These are phyloP conservation scores for Macrophomina pseudophaseolina DNA, from an alignment of 2,329 filamentous ascomycete genomes.

Conservation along the genomic window DNA sequence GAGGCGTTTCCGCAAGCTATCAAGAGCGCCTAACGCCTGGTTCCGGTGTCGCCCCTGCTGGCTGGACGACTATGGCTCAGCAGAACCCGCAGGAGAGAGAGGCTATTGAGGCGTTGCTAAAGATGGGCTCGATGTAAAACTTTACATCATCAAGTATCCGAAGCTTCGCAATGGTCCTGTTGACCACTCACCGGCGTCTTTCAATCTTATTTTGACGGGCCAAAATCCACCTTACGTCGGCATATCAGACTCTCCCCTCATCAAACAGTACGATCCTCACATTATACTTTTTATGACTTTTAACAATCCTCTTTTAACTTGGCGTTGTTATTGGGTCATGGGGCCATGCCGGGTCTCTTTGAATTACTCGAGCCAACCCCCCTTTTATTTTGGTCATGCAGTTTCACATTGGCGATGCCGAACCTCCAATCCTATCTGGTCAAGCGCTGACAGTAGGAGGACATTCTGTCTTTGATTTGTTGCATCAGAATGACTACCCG, in stretches of 20 bases:
- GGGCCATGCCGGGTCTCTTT: background rate
- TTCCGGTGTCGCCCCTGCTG: background rate
- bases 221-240: background rate
- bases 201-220: background rate
- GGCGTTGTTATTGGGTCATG: constrained; percentile 21
- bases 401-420: background rate
- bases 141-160: background rate
- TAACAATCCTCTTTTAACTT: constrained; percentile 2
- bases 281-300: background rate
- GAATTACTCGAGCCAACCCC: background rate
- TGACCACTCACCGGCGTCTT: background rate
- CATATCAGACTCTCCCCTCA: background rate
- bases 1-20: constrained; percentile 12
- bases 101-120: constrained; percentile 79
- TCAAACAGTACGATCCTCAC: background rate
- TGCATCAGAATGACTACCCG: constrained; percentile 11
- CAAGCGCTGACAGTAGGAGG: constrained; percentile 18
- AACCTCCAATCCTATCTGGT: constrained; percentile 15
- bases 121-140: constrained; percentile 70
- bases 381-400: constrained; percentile 16
- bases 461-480: constrained; percentile 6
- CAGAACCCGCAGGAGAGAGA: constrained; percentile 75
- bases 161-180: background rate
- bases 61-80: constrained; percentile 27
- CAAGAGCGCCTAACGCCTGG: constrained; percentile 3